Evolutionary conservation across 2,329 filamentous ascomycete genomes (phyloP), one percentile per base, ranked within the genome.

Genomic region (Paracorniculantispora psalliotae): DNA sequence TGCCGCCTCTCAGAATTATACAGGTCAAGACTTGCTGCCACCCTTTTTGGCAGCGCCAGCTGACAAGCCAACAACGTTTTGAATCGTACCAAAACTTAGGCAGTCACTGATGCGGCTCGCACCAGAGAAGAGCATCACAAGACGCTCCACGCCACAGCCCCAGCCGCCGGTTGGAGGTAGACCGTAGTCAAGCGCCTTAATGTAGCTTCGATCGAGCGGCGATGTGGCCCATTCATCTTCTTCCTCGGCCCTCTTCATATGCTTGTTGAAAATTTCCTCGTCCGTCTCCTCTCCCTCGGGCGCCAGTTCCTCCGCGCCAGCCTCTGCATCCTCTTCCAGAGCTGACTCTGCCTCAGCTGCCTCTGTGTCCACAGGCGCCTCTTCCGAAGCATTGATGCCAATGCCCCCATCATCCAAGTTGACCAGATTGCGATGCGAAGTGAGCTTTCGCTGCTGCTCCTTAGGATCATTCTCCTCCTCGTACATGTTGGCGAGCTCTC

Each of bases 381-480:
- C 41, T 28, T 61, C 49, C 15, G 61, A 49, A 17, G 61, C 53
- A 25, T 59, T 48, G 15, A 74, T 71, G 43, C 65, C 72, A 25
- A 72, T 59, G 17, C 63, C 64, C 4, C 71, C 73, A 41, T 72
- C 66, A 1, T 67, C 65, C 53, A 64, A 70, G 64, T 74, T 75
- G 46, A 73, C 69, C 21, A 74, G 67, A 26, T 66, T 71, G 28
- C 75, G 72, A 65, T 85, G 81, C 10, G 74, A 81, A 49, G 85
- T 73, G 63, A 99, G 92, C 73, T 99, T 99, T 58, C 83, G 80
- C 48, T 90, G 82, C 75, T 99, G 94, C 67, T 88, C 89, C 57
- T 89, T 86, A 0, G 94, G 94, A 54, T 91, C 90, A 72, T 99
- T 99, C 72, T 99, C 94, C 74, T 99, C 94, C 72, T 99, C 94